Base-by-base conservation (phyloP, 306 rosid genomes). In the Hippophae gyantsensis region DNA sequence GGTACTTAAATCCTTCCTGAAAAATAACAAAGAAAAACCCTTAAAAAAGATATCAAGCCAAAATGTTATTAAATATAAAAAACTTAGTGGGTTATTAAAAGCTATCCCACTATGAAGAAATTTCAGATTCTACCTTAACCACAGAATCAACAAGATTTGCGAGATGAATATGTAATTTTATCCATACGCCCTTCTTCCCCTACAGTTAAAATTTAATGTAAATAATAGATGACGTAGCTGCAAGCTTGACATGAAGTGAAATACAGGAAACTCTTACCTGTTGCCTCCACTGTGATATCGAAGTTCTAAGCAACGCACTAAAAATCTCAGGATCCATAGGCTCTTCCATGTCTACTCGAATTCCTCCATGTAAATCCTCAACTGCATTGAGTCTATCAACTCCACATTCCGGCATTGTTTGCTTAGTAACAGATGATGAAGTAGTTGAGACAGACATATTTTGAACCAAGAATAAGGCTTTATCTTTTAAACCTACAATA, bases 131-230 rank as follows among this genome's bases (percentile, higher is more conserved):
- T 62, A 88, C 96, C 89, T 89, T 78, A 13, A 89, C 86, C 1
- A 78, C 86, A 45, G 68, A 42, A 32, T 75, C 81, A 40, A 81
- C 77, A 43, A 90, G 97, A 79, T 77, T 78, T 69, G 82, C 70
- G 38, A 56, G 73, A 68, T 64, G 44, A 56, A 76, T 81, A 1
- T 84, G 78, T 76, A 90, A 57, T 56, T 87, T 90, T 66, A 90
- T 81, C 97, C 97, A 90, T 32, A 87, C 76, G 0, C 96, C 96
- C 65, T 64, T 90, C 80, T 90, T 90, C 48, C 80, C 96, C 94
- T 90, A 41, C 41, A 62, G 65, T 49, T 52, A 46, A 47, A 10
- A 53, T 23, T 52, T 18, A 7, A 25, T 7, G 40, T 25, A 7
- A 1, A 53, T 13, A 25, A 13, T 12, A n/a, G 11, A 25, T 46